phyloP scores from a whole-genome alignment of 176 grass and related monocot genomes.

The Olyra latifolia region DNA sequence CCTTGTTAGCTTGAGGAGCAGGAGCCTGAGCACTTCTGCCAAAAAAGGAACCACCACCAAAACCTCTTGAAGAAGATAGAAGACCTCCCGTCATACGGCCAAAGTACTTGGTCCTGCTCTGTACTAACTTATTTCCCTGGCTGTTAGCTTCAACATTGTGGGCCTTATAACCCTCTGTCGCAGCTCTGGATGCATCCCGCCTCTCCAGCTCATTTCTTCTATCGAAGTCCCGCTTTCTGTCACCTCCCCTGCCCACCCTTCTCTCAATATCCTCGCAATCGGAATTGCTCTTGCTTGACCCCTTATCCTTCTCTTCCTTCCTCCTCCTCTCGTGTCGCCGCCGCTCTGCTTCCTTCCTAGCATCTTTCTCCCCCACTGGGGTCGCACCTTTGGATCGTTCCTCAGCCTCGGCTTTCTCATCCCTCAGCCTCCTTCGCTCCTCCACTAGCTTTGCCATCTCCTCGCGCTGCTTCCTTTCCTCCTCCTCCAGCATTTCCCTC shows the following conservation, averaged over 20 bases:
- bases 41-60: constrained; percentile 60
- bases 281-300: constrained; percentile 89
- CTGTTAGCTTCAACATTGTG: constrained; percentile 43
- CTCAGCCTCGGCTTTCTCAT: constrained; percentile 82
- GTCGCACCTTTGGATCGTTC: constrained; percentile 63
- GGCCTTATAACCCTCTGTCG: constrained; percentile 42
- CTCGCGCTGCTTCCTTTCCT: constrained; percentile 93
- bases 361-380: constrained; percentile 71
- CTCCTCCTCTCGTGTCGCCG: constrained; percentile 69
- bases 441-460: constrained; percentile 88
- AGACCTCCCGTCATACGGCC: constrained; percentile 66
- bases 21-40: constrained; percentile 54
- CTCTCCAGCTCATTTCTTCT: constrained; percentile 56
- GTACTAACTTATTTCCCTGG: constrained; percentile 40
- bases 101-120: constrained; percentile 66
- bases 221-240: constrained; percentile 54
- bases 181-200: constrained; percentile 31
- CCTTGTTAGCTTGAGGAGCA: constrained; percentile 55
- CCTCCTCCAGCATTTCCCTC: constrained; percentile 93
- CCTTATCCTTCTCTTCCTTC: constrained; percentile 81
- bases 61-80: constrained; percentile 70
- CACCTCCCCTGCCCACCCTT: constrained; percentile 50
- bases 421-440: constrained; percentile 80
- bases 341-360: constrained; percentile 59
- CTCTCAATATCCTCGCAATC: constrained; percentile 78